Percentiles rank a stretch among this genome's conserved stretches.
Evolutionary conservation across 768 basidiomycete genomes (phyloP).

Genomic region (Cyathus striatus): DNA sequence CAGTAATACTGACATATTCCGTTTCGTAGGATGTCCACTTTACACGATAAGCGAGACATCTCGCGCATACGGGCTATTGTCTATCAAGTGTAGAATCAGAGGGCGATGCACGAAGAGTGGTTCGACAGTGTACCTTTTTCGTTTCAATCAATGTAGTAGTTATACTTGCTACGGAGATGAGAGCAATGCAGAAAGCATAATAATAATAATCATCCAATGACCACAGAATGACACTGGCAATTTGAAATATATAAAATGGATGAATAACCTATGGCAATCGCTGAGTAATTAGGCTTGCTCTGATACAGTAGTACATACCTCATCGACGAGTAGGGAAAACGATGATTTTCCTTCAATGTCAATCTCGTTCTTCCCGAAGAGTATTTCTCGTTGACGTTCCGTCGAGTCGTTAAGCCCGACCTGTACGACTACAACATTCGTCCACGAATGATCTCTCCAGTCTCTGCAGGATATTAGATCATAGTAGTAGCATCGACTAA

Average conservation of each 20-base stretch:
- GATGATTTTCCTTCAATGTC: constrained; percentile 88
- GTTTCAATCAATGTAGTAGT: constrained; percentile 87
- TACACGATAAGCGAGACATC: constrained; percentile 89
- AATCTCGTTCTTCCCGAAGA: constrained; percentile 86
- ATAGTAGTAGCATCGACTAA: constrained; percentile 1
- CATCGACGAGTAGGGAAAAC: constrained; percentile 75
- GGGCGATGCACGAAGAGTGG: neutral
- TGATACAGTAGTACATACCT: constrained; percentile 51
- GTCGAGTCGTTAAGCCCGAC: constrained; percentile 51
- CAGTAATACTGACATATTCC: constrained; percentile 56
- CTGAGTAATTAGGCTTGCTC: too few relatives aligned
- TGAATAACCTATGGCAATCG: constrained; percentile 87
- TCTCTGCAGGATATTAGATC: constrained; percentile 46
- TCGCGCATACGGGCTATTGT: constrained; percentile 93
- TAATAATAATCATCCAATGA: constrained; percentile 94
- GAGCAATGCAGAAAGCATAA: constrained; percentile 93
- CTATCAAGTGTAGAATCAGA: constrained; percentile 27
- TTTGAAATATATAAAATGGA: constrained; percentile 98
- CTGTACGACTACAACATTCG: constrained; percentile 53
- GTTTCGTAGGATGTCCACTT: constrained; percentile 63
- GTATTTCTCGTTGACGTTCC: constrained; percentile 56
- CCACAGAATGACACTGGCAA: constrained; percentile 93
- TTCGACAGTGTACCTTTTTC: constrained; percentile 56
- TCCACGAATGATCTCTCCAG: constrained; percentile 85
- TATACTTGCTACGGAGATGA: constrained; percentile 86